Evolutionary conservation across 108 stramenopile species (phyloP).

Genomic region (Nitzschia palea): DNA sequence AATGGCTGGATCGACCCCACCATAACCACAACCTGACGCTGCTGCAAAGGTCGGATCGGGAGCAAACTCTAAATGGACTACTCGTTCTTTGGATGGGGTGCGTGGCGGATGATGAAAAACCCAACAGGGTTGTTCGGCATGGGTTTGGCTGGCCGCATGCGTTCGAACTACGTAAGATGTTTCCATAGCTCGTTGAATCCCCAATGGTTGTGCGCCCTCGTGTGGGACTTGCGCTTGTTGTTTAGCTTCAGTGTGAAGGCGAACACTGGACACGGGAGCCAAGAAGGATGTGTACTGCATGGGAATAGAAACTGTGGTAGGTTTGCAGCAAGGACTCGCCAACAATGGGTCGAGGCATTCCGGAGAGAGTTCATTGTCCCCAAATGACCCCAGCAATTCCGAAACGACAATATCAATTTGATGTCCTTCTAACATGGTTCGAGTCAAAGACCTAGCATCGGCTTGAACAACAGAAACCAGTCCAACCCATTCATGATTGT

Average conservation of each 20-base stretch:
- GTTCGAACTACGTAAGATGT: slow-evolving; percentile 95
- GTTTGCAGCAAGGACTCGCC: slow-evolving; percentile 69
- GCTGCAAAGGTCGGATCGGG: slow-evolving; percentile 53
- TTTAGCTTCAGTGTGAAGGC: slow-evolving; percentile 83
- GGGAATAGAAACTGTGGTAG: slow-evolving; percentile 67
- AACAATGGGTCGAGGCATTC: slow-evolving; percentile 97
- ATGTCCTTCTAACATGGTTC: slow-evolving; percentile 26
- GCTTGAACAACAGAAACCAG: slow-evolving; percentile 83
- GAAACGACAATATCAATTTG: slow-evolving; percentile 92
- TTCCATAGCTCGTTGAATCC: slow-evolving; percentile 84
- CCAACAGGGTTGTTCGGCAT: slow-evolving; percentile 82
- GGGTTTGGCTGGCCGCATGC: slow-evolving; percentile 89
- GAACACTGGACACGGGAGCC: slow-evolving; percentile 90
- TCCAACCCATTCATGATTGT: slow-evolving; percentile 69
- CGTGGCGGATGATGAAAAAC: slow-evolving; percentile 83
- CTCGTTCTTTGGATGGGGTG: slow-evolving; percentile 15
- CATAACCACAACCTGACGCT: slow-evolving; percentile 60
- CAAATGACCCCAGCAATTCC: slow-evolving; percentile 96
- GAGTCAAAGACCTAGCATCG: slow-evolving; percentile 87
- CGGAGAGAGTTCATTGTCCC: slow-evolving; percentile 97
- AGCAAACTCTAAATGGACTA: slow-evolving; percentile 48
- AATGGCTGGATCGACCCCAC: slow-evolving; percentile 54
- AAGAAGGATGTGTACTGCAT: slow-evolving; percentile 88
- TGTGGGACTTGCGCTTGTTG: slow-evolving; percentile 58
- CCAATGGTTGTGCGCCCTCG: slow-evolving; percentile 52